Evolutionary conservation across 768 basidiomycete genomes (phyloP), one percentile per base, ranked within the genome.

Genomic region (Ramaria sp.): DNA sequence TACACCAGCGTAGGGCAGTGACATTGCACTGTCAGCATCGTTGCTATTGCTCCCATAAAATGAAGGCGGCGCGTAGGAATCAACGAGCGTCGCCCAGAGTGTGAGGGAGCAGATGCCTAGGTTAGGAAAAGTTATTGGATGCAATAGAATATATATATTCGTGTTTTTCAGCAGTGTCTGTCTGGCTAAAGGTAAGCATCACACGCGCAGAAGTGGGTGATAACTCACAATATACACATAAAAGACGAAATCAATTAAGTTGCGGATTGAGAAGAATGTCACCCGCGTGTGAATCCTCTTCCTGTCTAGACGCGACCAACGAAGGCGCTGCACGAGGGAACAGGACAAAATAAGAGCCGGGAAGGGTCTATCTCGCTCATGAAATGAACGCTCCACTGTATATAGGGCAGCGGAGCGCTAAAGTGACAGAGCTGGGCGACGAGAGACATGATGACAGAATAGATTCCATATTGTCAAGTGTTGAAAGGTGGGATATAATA

Each of bases 31-130:
- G 39, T n/a, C 39, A 41, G 16, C 20, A 22, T 7, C 16, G 13
- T 41, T 41, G 39, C 39, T 90, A 64, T 94, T 71, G 91, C 90
- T 94, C 85, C 77, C 81, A 68, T 90, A 88, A 94, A 95, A 95
- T 94, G 85, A 92, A 89, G 80, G 83, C 82, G 78, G 72, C 86
- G 85, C 82, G 83, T 91, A 66, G 69, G 66, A 20, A 64, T 61
- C 56, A 67, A 57, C 60, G 62, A 73, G 81, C 84, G 84, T 78
- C 79, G 81, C 78, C 84, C 92, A 94, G 92, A 94, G 92, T 95
- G 92, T 94, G 78, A 78, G 78, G 78, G 89, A 95, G 91, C 92
- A 65, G 51, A 10, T 60, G 53, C 27, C 53, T 5, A 12, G 52
- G n/a, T n/a, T n/a, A n/a, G n/a, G n/a, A n/a, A n/a, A n/a, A n/a